These are phyloP conservation scores for Ogataea saltuana DNA, from an alignment of 805 yeast genomes.

Conservation along the genomic window DNA sequence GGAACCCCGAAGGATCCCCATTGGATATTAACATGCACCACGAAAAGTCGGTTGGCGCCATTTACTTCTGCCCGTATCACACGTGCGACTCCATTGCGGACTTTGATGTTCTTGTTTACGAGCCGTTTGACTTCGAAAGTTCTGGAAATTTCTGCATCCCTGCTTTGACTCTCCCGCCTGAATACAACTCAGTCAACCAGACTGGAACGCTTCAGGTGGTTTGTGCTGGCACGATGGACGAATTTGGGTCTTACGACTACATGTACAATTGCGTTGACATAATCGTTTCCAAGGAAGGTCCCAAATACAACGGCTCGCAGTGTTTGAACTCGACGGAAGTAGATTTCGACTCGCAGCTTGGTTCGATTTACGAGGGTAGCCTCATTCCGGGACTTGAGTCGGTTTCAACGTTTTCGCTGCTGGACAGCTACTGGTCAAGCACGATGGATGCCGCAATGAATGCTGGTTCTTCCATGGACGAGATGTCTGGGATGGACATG, in stretches of 20 bases:
- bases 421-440: slow-evolving; percentile 13
- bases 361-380: neutral
- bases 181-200: slow-evolving; percentile 22
- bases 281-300: slow-evolving; percentile 29
- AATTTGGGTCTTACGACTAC: slow-evolving; percentile 22
- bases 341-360: slow-evolving; percentile 12
- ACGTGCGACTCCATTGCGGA: slow-evolving; percentile 26
- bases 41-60: slow-evolving; percentile 26
- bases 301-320: slow-evolving; percentile 28
- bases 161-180: slow-evolving; percentile 28
- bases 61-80: slow-evolving; percentile 30
- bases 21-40: slow-evolving; percentile 28
- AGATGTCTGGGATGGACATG: slow-evolving; percentile 21
- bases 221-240: slow-evolving; percentile 22
- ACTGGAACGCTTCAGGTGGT: slow-evolving; percentile 35
- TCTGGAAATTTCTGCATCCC: slow-evolving; percentile 34
- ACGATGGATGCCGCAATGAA: slow-evolving; percentile 10
- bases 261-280: slow-evolving; percentile 36
- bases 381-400: slow-evolving; percentile 8
- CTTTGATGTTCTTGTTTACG: slow-evolving; percentile 26
- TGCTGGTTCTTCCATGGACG: slow-evolving; percentile 9
- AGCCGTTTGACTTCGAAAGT: slow-evolving; percentile 26
- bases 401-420: slow-evolving; percentile 4
- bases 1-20: slow-evolving; percentile 37
- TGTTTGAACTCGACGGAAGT: slow-evolving; percentile 29